A percentile compares a stretch with the other conserved stretches of the same genome.
Evolutionary conservation across 805 yeast species (phyloP).

Genomic region (Wickerhamomyces canadensis): DNA sequence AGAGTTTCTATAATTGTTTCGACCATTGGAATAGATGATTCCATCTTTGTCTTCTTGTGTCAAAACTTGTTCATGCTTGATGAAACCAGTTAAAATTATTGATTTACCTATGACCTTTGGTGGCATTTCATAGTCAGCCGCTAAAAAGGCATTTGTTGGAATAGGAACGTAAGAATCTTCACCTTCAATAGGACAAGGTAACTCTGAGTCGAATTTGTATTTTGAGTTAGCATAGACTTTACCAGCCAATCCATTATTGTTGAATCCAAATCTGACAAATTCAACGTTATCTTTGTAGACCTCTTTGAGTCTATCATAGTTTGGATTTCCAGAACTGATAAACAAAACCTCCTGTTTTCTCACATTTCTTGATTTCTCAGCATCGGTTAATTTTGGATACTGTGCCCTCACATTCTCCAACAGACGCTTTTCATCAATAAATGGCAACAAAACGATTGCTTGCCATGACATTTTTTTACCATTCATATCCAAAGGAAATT

Average conservation of each 20-base stretch:
- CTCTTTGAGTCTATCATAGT: constrained; percentile 29
- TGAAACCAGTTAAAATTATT: constrained; percentile 76
- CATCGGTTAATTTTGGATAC: constrained; percentile 57
- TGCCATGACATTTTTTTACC: constrained; percentile 96
- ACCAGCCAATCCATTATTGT: constrained; percentile 57
- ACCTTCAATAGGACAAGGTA: constrained; percentile 30
- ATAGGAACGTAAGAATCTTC: constrained; percentile 32
- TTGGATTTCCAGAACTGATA: constrained; percentile 58
- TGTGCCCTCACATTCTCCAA: constrained; percentile 59
- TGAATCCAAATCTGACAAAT: constrained; percentile 38
- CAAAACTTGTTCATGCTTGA: constrained; percentile 55
- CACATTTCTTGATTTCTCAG: constrained; percentile 66
- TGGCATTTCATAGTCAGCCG: constrained; percentile 58
- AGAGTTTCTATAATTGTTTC: constrained; percentile 27
- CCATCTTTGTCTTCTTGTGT: constrained; percentile 65
- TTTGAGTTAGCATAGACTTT: constrained; percentile 33
- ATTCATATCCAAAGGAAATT: constrained; percentile 88
- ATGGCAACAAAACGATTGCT: constrained; percentile 85
- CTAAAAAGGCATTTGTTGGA: constrained; percentile 35
- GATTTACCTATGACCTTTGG: constrained; percentile 57
- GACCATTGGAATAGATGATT: constrained; percentile 43
- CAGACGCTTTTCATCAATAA: constrained; percentile 78
- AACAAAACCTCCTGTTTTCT: constrained; percentile 65
- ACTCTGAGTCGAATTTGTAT: constrained; percentile 25
- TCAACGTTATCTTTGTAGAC: constrained; percentile 27